Conservation (phyloP, 768 basidiomycete genomes). For the Panaeolus papilionaceus region DNA sequence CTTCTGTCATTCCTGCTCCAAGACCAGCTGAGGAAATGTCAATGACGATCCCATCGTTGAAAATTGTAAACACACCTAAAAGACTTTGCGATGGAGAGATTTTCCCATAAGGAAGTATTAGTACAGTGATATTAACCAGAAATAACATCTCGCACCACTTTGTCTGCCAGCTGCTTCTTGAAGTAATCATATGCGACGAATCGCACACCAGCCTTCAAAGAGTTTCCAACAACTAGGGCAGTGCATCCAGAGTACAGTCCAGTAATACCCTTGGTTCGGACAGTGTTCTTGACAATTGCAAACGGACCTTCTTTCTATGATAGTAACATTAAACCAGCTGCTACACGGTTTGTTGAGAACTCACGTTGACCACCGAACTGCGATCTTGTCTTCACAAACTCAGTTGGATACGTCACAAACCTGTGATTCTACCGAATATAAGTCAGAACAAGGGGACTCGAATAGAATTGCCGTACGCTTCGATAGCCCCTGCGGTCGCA, state of each 20-base stretch:
- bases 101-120: conserved; percentile 71
- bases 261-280: conserved; percentile 73
- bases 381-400: conserved; percentile 92
- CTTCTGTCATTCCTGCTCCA: conserved; percentile 91
- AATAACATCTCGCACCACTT: conserved; percentile 59
- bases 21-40: conserved; percentile 61
- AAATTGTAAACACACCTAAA: conserved; percentile 53
- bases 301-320: conserved; percentile 68
- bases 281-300: conserved; percentile 74
- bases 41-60: not conserved
- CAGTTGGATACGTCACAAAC: conserved; percentile 87
- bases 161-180: conserved; percentile 82
- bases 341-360: conserved; percentile 17
- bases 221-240: conserved; percentile 90
- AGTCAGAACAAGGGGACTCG: conserved; percentile 26
- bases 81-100: conserved; percentile 87
- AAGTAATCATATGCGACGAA: conserved; percentile 96
- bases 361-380: conserved; percentile 87
- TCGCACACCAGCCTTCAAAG: conserved; percentile 93
- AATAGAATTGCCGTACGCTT: conserved; percentile 68
- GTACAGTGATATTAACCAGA: not conserved
- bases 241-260: conserved; percentile 95
- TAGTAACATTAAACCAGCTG: not conserved
- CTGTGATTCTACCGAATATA: conserved; percentile 53
- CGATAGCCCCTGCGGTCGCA: conserved; percentile 89